Evolutionary conservation across 352 stramenopile species (phyloP).

Genomic region (Phytophthora multivora): DNA sequence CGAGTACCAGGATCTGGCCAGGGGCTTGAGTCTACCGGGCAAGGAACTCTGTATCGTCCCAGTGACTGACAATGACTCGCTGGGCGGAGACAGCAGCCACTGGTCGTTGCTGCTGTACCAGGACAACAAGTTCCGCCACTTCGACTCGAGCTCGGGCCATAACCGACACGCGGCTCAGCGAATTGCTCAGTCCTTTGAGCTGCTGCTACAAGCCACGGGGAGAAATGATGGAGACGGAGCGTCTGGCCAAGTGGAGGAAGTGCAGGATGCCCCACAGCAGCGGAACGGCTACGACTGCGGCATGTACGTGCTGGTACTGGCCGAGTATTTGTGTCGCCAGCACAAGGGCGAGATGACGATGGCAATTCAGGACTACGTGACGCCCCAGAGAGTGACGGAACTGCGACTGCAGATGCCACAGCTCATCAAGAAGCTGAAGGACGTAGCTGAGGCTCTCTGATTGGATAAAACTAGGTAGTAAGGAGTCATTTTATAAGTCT

Average conservation of each 20-base stretch:
- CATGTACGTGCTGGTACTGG: slow-evolving; percentile 73
- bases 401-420: slow-evolving; percentile 54
- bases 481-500: neutral
- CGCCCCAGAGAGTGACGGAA: slow-evolving; percentile 49
- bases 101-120: slow-evolving; percentile 78
- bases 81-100: slow-evolving; percentile 64
- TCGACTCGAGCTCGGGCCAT: slow-evolving; percentile 70
- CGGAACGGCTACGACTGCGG: slow-evolving; percentile 83
- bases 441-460: slow-evolving; percentile 1
- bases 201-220: slow-evolving; percentile 31
- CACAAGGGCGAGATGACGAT: slow-evolving; percentile 11
- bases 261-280: slow-evolving; percentile 62
- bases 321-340: slow-evolving; percentile 62
- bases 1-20: slow-evolving; percentile 67
- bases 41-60: slow-evolving; percentile 65
- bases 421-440: slow-evolving; percentile 38
- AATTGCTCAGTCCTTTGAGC: slow-evolving; percentile 47
- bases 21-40: slow-evolving; percentile 39
- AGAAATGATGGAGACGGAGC: slow-evolving; percentile 12
- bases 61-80: slow-evolving; percentile 69
- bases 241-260: slow-evolving; percentile 33
- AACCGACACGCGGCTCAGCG: slow-evolving; percentile 58
- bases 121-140: slow-evolving; percentile 54
- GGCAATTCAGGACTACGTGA: slow-evolving; percentile 53
- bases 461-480: slow-evolving; percentile 24